Base-by-base conservation (phyloP, 768 basidiomycete genomes). In the Botryobasidium botryosum region DNA sequence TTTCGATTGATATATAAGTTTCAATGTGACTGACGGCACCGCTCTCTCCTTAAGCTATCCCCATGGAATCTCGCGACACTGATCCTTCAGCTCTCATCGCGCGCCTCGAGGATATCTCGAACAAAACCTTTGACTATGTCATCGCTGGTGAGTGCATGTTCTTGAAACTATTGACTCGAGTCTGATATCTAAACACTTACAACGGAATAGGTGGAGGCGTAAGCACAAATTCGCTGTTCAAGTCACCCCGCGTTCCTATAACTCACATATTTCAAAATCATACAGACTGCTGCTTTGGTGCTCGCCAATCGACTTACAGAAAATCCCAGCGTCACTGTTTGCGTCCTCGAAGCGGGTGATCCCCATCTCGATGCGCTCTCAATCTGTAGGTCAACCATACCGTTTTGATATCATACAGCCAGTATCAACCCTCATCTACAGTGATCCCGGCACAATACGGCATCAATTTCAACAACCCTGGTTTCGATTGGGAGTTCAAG, bases 281-380 rank as follows among this genome's bases (percentile, higher is more conserved):
- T n/a, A n/a, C n/a, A 46, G 45, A 46, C 45, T 4, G 57, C 57
- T 5, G 63, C 62, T 20, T 45, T 63, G 33, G 59, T 61, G 3
- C 50, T 64, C n/a, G 63, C 63, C 18, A 53, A 51, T 7, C 53
- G 64, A 18, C 48, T 65, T 35, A 47, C 55, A 2, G 56, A 60
- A 32, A 59, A 62, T 49, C 25, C 50, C 4, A 50, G 51, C 38
- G 55, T 52, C 43, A 54, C 53, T 12, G 61, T 65, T 6, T 46
- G 60, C 41, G 57, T 62, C 3, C 40, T 54, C 39, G 53, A 54
- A 40, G 51, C 53, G 1, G 53, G 53, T 23, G 40, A 36, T 15
- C 21, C 23, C 8, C 27, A 43, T 18, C 40, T 32, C 1, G 20
- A 29, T 13, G 27, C 42, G 18, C 35, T 24, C 15, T 17, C 26